These are phyloP conservation scores for Aspergillus caelatus DNA, from an alignment of 2,329 filamentous ascomycete genomes.

Conservation along the genomic window DNA sequence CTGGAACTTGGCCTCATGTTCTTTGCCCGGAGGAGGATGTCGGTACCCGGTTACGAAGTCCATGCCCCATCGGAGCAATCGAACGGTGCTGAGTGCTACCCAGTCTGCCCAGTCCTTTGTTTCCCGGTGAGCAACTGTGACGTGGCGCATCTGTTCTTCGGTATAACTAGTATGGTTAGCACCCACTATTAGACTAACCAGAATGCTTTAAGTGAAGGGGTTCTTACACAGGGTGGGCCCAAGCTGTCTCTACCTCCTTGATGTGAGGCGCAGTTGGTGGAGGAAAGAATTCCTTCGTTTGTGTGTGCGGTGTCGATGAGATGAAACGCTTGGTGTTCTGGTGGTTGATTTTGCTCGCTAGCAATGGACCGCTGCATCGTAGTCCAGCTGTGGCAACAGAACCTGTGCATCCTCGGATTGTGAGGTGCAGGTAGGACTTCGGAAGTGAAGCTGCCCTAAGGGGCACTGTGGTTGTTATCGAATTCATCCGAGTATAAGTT, in stretches of 20 bases:
- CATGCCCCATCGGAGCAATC: conserved; percentile 75
- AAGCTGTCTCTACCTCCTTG: conserved; percentile 65
- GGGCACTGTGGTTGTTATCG: conserved; percentile 29
- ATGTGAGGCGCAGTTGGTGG: conserved; percentile 61
- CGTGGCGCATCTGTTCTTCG: conserved; percentile 73
- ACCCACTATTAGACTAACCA: neutral
- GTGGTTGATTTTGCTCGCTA: conserved; percentile 17
- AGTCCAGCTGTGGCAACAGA: conserved; percentile 27
- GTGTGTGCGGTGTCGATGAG: conserved; percentile 39
- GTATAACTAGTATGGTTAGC: conserved; percentile 59
- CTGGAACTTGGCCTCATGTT: conserved; percentile 56
- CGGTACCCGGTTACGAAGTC: conserved; percentile 80
- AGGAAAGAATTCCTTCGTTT: conserved; percentile 61
- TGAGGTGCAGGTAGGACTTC: conserved; percentile 28
- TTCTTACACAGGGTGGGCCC: conserved; percentile 64
- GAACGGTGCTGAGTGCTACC: conserved; percentile 75
- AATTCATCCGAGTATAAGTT: conserved; percentile 29
- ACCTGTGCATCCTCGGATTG: conserved; percentile 28
- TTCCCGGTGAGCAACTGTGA: conserved; percentile 76
- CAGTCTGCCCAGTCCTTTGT: conserved; percentile 75
- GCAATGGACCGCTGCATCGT: conserved; percentile 22
- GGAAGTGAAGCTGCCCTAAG: conserved; percentile 32
- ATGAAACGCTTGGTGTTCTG: conserved; percentile 35
- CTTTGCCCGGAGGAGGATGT: conserved; percentile 62
- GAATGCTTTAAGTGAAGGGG: neutral